phyloP scores from a whole-genome alignment of 768 basidiomycete species.

The Mycena vitilis region DNA sequence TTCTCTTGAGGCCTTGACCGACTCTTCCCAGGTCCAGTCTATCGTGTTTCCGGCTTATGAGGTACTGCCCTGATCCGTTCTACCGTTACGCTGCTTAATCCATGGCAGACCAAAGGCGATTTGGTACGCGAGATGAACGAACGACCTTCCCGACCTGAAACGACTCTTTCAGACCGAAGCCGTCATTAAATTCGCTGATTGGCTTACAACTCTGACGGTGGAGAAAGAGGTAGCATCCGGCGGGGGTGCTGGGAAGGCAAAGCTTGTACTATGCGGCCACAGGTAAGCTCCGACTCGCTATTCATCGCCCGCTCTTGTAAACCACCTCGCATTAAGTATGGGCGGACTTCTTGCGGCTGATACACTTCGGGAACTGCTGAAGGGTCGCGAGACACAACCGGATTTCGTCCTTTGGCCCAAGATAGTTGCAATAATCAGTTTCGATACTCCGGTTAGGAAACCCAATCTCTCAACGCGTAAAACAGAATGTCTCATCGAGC shows the following conservation, averaged over 20 bases:
- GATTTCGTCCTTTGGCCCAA: conserved; percentile 81
- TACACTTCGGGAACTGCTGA: conserved; percentile 77
- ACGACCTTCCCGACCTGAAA: background rate
- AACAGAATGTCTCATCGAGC: conserved; percentile 3
- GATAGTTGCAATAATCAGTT: conserved; percentile 86
- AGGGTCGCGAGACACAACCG: conserved; percentile 51
- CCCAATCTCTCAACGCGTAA: background rate
- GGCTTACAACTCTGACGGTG: conserved; percentile 92
- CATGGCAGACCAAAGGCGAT: conserved; percentile 84
- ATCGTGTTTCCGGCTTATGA: conserved; percentile 92
- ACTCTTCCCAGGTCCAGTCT: conserved; percentile 67
- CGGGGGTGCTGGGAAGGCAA: conserved; percentile 80
- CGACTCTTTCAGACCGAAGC: conserved; percentile 74
- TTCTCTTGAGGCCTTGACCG: background rate
- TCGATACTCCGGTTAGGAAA: conserved; percentile 86
- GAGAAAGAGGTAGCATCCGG: conserved; percentile 84
- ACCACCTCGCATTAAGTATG: conserved; percentile 71
- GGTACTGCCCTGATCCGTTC: conserved; percentile 51
- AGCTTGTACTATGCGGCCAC: conserved; percentile 90
- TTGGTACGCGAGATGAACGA: conserved; percentile 62
- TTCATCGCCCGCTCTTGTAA: background rate
- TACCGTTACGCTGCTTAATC: background rate
- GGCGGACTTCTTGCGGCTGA: conserved; percentile 92
- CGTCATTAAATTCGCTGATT: conserved; percentile 88
- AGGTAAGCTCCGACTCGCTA: conserved; percentile 59